A percentile compares a stretch with the other conserved stretches of the same genome.
Conservation (phyloP, 2,329 filamentous ascomycete genomes). For the Knufia fluminis region DNA sequence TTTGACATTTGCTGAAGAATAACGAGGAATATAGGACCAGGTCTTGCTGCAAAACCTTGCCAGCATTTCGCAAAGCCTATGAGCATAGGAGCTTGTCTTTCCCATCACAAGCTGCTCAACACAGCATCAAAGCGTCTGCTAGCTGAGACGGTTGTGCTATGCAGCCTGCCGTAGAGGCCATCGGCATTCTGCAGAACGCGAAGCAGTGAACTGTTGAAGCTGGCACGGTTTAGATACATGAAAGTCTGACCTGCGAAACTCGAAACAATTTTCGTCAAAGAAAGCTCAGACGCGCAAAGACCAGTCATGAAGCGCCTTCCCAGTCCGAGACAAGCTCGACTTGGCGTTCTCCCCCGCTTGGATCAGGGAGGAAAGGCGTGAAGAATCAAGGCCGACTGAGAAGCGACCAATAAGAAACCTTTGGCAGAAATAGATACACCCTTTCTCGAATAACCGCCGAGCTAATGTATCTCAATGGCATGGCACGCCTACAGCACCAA, state of each 20-base stretch:
- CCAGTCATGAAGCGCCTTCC: background rate
- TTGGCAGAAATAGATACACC: background rate
- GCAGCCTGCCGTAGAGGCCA: background rate
- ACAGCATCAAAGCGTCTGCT: background rate
- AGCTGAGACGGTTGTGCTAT: background rate
- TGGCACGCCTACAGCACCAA: background rate
- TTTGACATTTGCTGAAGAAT: too few species aligned
- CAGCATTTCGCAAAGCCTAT: too few species aligned
- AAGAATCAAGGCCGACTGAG: too few species aligned
- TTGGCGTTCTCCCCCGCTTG: background rate
- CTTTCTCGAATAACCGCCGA: too few species aligned
- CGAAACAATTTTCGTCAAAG: background rate
- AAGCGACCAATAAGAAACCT: too few species aligned
- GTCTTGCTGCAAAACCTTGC: too few species aligned
- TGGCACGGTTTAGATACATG: too few species aligned
- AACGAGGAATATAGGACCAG: too few species aligned
- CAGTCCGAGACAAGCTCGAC: background rate
- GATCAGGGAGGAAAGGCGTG: background rate
- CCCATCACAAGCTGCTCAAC: background rate
- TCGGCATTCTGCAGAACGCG: background rate
- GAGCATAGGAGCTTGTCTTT: background rate
- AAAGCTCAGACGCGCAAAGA: background rate
- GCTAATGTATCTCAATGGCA: conserved; percentile 7
- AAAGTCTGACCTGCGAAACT: background rate
- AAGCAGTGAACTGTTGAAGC: too few species aligned